Evolutionary conservation across 345 rosid genomes (phyloP).

Genomic region (Populus alba): DNA sequence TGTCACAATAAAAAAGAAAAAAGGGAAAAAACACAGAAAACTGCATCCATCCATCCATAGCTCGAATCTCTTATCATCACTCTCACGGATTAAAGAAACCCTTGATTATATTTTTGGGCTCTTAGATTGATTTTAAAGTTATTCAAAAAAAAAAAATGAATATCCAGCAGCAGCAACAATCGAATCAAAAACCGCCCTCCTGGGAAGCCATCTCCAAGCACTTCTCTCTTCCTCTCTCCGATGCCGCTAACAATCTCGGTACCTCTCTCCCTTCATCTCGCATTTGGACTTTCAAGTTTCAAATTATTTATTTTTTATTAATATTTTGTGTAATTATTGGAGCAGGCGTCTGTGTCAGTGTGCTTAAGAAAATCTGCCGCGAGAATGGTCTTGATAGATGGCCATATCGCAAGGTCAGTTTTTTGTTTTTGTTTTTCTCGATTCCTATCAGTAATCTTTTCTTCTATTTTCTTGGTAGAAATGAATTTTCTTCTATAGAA

Average conservation of each 20-base stretch:
- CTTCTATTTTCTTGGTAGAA: neutral
- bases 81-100: no score
- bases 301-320: neutral
- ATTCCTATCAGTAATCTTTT: neutral
- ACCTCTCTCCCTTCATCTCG: neutral
- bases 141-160: no score
- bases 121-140: no score
- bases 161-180: no score
- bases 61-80: no score
- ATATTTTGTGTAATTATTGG: neutral
- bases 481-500: neutral
- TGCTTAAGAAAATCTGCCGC: constrained; percentile 45
- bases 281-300: neutral
- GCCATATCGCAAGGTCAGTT: constrained; percentile 43
- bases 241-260: constrained; percentile 42
- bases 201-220: constrained; percentile 33
- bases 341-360: constrained; percentile 40
- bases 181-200: constrained; percentile 8
- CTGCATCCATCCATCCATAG: no score
- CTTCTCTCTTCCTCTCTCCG: constrained; percentile 40
- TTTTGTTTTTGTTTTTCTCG: neutral
- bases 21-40: no score
- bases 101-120: no score
- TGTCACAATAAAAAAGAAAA: no score
- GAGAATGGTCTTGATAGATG: constrained; percentile 49